These are phyloP conservation scores for Pichia sp. DNA, from an alignment of 1,139 yeast genomes.

Conservation along the genomic window DNA sequence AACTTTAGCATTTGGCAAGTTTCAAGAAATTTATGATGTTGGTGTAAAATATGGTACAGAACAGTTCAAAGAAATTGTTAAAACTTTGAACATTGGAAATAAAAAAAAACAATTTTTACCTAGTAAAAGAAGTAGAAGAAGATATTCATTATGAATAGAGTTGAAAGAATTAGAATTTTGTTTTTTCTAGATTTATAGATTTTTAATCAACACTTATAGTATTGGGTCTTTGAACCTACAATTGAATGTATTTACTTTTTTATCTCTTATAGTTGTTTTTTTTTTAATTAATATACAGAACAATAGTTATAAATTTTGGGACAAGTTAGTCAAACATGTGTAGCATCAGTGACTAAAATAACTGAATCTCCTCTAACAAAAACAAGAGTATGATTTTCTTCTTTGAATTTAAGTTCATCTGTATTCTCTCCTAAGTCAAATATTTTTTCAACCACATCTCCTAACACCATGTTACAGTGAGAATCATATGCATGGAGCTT, in stretches of 20 bases:
- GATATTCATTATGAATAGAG: slow-evolving; percentile 52
- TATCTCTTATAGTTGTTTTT: not conserved
- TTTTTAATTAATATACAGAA: not conserved
- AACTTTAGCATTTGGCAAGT: slow-evolving; percentile 85
- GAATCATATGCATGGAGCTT: slow-evolving; percentile 92
- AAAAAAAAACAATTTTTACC: slow-evolving; percentile 26
- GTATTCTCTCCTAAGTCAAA: slow-evolving; percentile 47
- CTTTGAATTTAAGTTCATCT: slow-evolving; percentile 39
- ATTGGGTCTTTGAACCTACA: not conserved
- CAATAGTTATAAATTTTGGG: not conserved
- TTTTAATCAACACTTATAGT: not conserved
- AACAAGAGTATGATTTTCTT: slow-evolving; percentile 78
- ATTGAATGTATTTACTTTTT: not conserved
- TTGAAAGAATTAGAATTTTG: not conserved
- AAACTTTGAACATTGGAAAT: slow-evolving; percentile 35
- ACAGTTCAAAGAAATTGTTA: slow-evolving; percentile 53
- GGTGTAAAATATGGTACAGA: slow-evolving; percentile 72
- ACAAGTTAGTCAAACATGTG: slow-evolving; percentile 16
- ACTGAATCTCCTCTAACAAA: slow-evolving; percentile 96
- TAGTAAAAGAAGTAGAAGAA: slow-evolving; percentile 37
- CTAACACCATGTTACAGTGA: slow-evolving; percentile 91
- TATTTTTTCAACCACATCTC: slow-evolving; percentile 86
- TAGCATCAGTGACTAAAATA: slow-evolving; percentile 41
- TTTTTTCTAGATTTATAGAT: not conserved
- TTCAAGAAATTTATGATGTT: slow-evolving; percentile 79